A percentile compares a stretch with the other conserved stretches of the same genome.
phyloP scores from a whole-genome alignment of 257 asterid species.

The Salvia rosmarinus region DNA sequence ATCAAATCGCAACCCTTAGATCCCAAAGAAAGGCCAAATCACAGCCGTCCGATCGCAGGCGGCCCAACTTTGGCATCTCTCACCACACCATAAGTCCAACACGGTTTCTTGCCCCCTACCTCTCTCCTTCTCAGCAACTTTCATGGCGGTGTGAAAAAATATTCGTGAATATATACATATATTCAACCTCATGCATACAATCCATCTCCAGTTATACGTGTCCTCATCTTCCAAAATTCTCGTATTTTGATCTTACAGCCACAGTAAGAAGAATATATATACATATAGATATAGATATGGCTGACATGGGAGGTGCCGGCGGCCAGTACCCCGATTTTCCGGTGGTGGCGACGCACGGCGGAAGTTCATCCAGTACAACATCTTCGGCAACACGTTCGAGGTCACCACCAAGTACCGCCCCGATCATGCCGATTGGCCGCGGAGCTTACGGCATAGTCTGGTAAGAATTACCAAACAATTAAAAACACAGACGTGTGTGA shows the following conservation, averaged over 20 bases:
- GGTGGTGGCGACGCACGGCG: constrained; percentile 81
- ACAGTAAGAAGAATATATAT: too few species aligned
- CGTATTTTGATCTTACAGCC: background rate
- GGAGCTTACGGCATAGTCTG: constrained; percentile 39
- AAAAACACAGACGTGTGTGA: background rate
- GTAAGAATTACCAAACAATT: constrained; percentile 37
- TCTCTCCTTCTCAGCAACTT: constrained; percentile 25
- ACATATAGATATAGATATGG: constrained; percentile 34
- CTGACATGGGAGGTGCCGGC: constrained; percentile 52
- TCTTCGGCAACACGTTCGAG: constrained; percentile 72
- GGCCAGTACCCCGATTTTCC: constrained; percentile 80
- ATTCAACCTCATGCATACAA: background rate
- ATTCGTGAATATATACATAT: background rate
- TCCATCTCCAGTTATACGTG: background rate
- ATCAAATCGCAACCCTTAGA: background rate
- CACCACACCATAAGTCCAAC: background rate
- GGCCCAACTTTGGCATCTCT: constrained; percentile 28
- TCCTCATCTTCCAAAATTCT: background rate
- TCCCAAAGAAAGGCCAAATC: constrained; percentile 32
- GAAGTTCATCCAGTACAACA: constrained; percentile 87
- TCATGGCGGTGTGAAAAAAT: background rate
- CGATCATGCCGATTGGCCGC: too few species aligned
- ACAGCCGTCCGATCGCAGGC: constrained; percentile 44
- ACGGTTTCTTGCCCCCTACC: constrained; percentile 38
- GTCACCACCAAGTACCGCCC: too few species aligned